These are phyloP conservation scores for Penicillium psychrosexuale DNA, from an alignment of 2,329 filamentous ascomycete species.

Conservation along the genomic window DNA sequence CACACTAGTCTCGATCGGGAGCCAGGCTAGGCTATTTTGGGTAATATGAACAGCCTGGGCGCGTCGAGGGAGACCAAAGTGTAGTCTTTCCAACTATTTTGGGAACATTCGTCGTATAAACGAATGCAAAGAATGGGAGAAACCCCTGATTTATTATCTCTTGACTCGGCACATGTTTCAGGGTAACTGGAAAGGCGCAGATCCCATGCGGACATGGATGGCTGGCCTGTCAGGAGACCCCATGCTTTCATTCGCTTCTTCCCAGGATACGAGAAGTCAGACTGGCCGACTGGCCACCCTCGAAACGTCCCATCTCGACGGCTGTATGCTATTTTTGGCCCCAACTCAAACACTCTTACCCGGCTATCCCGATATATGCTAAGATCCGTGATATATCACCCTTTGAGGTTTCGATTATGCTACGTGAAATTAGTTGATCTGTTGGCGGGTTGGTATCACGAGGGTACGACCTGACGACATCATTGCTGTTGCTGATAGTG, in stretches of 20 bases:
- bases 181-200: background rate
- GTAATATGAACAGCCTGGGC: constrained; percentile 1
- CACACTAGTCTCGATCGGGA: constrained; percentile 18
- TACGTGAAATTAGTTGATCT: background rate
- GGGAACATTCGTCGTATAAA: background rate
- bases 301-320: background rate
- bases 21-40: constrained; percentile 10
- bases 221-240: constrained; percentile 20
- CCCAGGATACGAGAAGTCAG: constrained; percentile 10
- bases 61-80: background rate
- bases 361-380: background rate
- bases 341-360: constrained; percentile 1
- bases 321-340: constrained; percentile 13
- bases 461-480: constrained; percentile 8
- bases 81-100: background rate
- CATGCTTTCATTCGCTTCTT: constrained; percentile 14
- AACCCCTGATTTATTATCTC: background rate
- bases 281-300: background rate
- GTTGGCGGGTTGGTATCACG: constrained; percentile 9
- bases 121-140: background rate
- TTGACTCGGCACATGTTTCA: background rate
- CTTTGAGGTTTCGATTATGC: background rate
- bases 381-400: background rate
- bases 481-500: background rate
- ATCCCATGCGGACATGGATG: background rate